Base-by-base conservation (phyloP, 2,329 filamentous ascomycete species). In the Scorias spongiosa region DNA sequence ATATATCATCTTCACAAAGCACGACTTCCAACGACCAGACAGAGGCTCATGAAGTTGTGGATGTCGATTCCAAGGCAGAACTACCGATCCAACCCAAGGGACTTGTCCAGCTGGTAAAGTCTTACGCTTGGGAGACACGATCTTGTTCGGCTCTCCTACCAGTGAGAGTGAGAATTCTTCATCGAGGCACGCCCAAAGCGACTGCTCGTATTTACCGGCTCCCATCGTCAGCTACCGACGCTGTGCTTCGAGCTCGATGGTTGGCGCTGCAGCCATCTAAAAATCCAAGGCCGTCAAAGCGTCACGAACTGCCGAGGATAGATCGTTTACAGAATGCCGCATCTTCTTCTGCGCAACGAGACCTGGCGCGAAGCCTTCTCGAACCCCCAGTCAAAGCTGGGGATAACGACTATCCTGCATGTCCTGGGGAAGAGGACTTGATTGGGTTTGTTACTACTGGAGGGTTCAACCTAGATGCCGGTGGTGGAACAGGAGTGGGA, bases 371-470 rank as follows among this genome's bases (percentile, higher is more conserved):
- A 14, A 65, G 65, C 12, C 63, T 63, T 18, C 56, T 48, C 58
- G 71, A 63, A 57, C 57, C 66, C n/a, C 67, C 68, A 5, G 12
- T 12, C 29, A 40, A 41, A n/a, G 54, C 50, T 0, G 56, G 54
- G 5, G 53, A 56, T 15, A 49, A 51, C 0, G 58, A 63, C 0
- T 76, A 84, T 51, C 80, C 81, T 1, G 57, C 78, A 0, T 77
- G 87, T n/a, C 89, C 89, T 0, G 69, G 71, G 9, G 78, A 78
- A 48, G 69, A 74, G 17, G 84, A 95, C 58, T 69, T 96, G 10
- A 75, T 96, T 42, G 91, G 91, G 0, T 98, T 93, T 59, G 80
- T 95, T 18, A 95, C 87, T 2, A 82, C 81, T 1, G 91, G 89
- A 0, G 81, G 84, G 42, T 94, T 81, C 59, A 87, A 81, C 54